Evolutionary conservation across 148 eudicot species (phyloP).

Genomic region (Camellia sinensis): DNA sequence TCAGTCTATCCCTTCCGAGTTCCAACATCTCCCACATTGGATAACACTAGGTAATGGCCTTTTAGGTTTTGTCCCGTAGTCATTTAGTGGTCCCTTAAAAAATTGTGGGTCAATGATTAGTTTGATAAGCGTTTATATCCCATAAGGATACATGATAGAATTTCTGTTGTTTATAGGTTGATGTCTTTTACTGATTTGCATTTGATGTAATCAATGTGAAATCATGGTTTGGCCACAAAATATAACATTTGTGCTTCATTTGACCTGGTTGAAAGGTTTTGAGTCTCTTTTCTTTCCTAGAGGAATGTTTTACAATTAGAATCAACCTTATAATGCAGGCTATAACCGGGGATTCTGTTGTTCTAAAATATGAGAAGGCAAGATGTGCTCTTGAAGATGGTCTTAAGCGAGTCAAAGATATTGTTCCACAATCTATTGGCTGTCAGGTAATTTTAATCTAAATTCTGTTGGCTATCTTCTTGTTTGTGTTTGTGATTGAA

Average conservation of each 20-base stretch:
- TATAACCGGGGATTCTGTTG: slow-evolving; percentile 87
- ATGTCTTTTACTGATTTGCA: not conserved
- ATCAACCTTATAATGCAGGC: slow-evolving; percentile 54
- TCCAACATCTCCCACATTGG: not conserved
- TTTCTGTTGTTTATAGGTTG: not conserved
- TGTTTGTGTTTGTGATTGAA: not conserved
- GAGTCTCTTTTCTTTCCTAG: not conserved
- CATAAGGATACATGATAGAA: not conserved
- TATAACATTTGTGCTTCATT: not conserved
- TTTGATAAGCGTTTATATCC: not conserved
- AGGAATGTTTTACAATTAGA: slow-evolving; percentile 16
- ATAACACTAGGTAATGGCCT: not conserved
- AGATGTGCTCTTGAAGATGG: slow-evolving; percentile 76
- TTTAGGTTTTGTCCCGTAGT: not conserved
- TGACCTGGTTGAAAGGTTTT: slow-evolving; percentile 1
- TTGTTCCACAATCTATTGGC: slow-evolving; percentile 83
- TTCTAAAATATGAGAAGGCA: slow-evolving; percentile 83
- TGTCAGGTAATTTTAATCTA: slow-evolving; percentile 62
- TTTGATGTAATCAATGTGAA: not conserved
- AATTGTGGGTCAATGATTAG: not conserved
- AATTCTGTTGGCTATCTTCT: not conserved
- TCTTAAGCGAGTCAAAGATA: slow-evolving; percentile 79
- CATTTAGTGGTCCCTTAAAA: not conserved
- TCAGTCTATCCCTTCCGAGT: not conserved
- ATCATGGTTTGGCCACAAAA: not conserved